Conservation (phyloP, 768 basidiomycete genomes). For the Lentinula raphanica region DNA sequence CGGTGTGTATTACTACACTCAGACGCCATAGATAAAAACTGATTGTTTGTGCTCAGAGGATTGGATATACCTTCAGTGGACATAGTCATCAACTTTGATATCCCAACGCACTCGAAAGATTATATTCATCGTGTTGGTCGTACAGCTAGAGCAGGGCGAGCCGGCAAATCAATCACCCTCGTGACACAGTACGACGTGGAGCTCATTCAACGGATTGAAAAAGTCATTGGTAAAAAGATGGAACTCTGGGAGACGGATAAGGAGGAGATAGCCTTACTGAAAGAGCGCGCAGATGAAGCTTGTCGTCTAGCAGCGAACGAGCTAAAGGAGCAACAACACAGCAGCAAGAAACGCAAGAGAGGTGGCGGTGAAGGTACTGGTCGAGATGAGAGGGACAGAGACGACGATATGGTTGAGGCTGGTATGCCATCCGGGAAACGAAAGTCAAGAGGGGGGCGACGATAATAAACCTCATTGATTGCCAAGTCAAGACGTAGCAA, state of each 20-base stretch:
- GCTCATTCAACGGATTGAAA: slow-evolving; percentile 90
- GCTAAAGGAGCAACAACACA: slow-evolving; percentile 45
- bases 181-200: slow-evolving; percentile 99
- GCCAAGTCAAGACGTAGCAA: not conserved
- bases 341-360: slow-evolving; percentile 62
- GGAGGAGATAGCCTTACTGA: slow-evolving; percentile 81
- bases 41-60: slow-evolving; percentile 46
- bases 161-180: slow-evolving; percentile 95
- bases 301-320: slow-evolving; percentile 24
- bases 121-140: slow-evolving; percentile 98
- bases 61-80: slow-evolving; percentile 96
- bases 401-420: slow-evolving; percentile 89
- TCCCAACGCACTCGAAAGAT: slow-evolving; percentile 97
- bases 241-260: slow-evolving; percentile 81
- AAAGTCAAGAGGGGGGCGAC: slow-evolving; percentile 40
- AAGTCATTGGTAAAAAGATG: slow-evolving; percentile 89
- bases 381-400: slow-evolving; percentile 83
- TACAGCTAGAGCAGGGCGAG: slow-evolving; percentile 95
- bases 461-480: slow-evolving; percentile 9
- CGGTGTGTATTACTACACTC: slow-evolving; percentile 43
- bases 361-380: slow-evolving; percentile 57
- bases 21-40: slow-evolving; percentile 65
- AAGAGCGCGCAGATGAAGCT: slow-evolving; percentile 88
- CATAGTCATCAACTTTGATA: slow-evolving; percentile 95
- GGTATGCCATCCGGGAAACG: slow-evolving; percentile 68